A percentile compares a stretch with the other conserved stretches of the same genome.
Conservation (phyloP, 164 flowering plant genomes). For the Magnolia sinica region DNA sequence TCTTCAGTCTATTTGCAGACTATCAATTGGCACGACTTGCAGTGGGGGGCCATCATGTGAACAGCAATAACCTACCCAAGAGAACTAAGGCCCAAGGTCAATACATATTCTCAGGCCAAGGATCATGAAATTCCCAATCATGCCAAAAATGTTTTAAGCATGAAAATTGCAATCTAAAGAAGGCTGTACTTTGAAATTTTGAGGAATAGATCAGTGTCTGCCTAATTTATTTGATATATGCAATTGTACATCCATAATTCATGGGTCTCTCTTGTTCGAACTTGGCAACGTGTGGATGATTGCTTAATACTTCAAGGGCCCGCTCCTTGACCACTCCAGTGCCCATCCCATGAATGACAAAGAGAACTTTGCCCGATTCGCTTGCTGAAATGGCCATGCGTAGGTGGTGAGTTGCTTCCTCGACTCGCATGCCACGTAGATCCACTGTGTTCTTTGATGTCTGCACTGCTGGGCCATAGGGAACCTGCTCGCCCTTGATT, state of each 20-base stretch:
- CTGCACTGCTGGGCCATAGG: constrained; percentile 57
- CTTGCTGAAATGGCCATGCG: constrained; percentile 48
- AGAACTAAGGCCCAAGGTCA: too few relatives aligned
- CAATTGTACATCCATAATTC: constrained; percentile 88
- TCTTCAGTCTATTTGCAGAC: too few relatives aligned
- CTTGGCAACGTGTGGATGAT: constrained; percentile 64
- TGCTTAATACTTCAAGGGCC: constrained; percentile 49
- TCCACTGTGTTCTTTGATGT: constrained; percentile 87
- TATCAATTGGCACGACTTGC: too few relatives aligned
- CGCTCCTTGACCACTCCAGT: constrained; percentile 75
- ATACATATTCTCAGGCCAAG: too few relatives aligned
- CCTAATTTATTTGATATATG: constrained; percentile 53
- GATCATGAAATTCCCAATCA: too few relatives aligned
- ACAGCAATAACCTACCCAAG: too few relatives aligned
- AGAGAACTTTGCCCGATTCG: constrained; percentile 49
- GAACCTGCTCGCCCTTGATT: constrained; percentile 19
- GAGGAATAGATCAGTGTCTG: not conserved
- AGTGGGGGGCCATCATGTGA: too few relatives aligned
- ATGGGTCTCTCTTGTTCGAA: constrained; percentile 76
- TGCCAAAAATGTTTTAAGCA: not conserved
- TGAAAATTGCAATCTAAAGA: not conserved
- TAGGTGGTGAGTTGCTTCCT: constrained; percentile 67
- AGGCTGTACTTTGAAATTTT: not conserved
- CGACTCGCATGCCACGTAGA: constrained; percentile 79
- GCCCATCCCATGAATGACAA: constrained; percentile 87